These are phyloP conservation scores for Pseudoneurospora amorphoporcata DNA, from an alignment of 495 filamentous ascomycete genomes.

Conservation along the genomic window DNA sequence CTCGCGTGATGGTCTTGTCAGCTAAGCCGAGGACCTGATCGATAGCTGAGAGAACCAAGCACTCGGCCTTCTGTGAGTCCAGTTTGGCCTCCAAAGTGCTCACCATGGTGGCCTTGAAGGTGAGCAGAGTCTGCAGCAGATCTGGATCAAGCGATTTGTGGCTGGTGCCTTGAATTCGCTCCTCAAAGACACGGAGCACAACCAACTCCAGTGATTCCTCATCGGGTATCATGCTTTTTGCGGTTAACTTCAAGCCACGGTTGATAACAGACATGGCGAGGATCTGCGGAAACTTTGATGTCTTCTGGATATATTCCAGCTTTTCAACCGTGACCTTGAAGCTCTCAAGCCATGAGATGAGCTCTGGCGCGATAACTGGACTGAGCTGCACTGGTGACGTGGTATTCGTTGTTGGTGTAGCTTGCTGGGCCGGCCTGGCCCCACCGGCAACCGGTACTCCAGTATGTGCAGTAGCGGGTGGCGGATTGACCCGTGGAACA, in stretches of 20 bases:
- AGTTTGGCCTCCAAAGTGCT: conserved; percentile 16
- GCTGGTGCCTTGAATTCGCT: conserved; percentile 1
- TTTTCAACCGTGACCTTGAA: conserved; percentile 21
- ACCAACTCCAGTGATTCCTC: conserved; percentile 19
- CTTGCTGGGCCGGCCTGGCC: conserved; percentile 6
- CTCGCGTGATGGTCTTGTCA: conserved; percentile 20
- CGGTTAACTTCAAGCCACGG: conserved; percentile 21
- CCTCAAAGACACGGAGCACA: conserved; percentile 20
- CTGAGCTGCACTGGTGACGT: conserved; percentile 5
- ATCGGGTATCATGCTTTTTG: conserved; percentile 13
- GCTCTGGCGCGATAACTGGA: conserved; percentile 19
- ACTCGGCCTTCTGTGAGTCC: conserved; percentile 18
- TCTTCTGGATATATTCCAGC: conserved; percentile 8
- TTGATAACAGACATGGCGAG: conserved; percentile 27
- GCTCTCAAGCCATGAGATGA: conserved; percentile 16
- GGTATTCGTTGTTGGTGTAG: background rate
- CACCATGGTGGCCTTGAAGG: conserved; percentile 19
- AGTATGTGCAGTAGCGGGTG: conserved; percentile 1
- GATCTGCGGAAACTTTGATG: conserved; percentile 8
- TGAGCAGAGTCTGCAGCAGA: conserved; percentile 14
- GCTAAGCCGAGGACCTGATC: conserved; percentile 26
- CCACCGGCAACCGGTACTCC: background rate
- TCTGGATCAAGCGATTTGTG: conserved; percentile 16
- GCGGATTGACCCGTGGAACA: conserved; percentile 5
- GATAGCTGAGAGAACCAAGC: conserved; percentile 26